Conservation (phyloP, 1,284 basidiomycete species). For the Leccinum fallax region DNA sequence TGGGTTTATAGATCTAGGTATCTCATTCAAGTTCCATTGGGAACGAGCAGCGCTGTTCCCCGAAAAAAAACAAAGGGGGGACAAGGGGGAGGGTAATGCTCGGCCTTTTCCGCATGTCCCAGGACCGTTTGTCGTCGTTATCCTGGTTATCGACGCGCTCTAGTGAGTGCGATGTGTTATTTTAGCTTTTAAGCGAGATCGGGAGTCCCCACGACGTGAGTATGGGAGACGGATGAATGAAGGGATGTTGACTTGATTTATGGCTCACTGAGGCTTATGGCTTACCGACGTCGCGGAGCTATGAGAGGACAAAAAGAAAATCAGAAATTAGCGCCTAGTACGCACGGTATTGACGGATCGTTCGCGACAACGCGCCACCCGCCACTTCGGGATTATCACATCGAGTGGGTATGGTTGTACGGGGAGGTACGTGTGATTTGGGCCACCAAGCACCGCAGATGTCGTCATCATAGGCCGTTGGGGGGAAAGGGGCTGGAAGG, state of each 20-base stretch:
- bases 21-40: not conserved
- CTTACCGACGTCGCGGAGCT: not conserved
- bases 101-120: not conserved
- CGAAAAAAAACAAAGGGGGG: not conserved
- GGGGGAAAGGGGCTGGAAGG: not conserved
- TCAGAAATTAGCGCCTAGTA: not conserved
- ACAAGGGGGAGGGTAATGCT: not conserved
- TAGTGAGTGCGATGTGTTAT: too few species aligned
- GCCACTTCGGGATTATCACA: not conserved
- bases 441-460: not conserved
- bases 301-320: slow-evolving; percentile 6
- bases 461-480: not conserved
- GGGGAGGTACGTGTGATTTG: not conserved
- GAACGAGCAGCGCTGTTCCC: not conserved
- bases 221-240: not conserved
- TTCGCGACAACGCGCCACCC: not conserved
- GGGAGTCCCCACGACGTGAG: not conserved
- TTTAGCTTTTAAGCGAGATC: not conserved
- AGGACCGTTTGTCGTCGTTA: not conserved
- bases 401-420: slow-evolving; percentile 1
- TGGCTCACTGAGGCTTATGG: not conserved
- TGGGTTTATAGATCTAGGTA: not conserved
- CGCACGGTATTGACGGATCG: not conserved
- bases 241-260: not conserved
- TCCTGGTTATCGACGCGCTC: not conserved